Conservation (phyloP, 495 filamentous ascomycete species). For the Jackrogersella multiformis region DNA sequence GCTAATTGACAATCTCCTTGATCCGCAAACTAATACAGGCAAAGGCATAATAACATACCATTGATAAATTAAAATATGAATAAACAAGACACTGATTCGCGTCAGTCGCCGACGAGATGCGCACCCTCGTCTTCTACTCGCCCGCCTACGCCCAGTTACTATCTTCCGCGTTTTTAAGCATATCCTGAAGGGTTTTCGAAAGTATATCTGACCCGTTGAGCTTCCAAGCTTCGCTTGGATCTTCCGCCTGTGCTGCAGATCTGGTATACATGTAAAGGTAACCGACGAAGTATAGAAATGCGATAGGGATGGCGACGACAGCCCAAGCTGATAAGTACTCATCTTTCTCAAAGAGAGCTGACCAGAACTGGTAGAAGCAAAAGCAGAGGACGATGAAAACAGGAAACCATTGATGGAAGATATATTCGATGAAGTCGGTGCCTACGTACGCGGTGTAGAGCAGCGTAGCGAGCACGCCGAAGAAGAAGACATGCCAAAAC, state of each 20-base stretch:
- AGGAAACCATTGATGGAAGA: not conserved
- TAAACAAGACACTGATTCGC: slow-evolving; percentile 3
- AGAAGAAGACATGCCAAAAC: slow-evolving; percentile 16
- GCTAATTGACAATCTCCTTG: slow-evolving; percentile 7
- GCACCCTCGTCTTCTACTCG: not conserved
- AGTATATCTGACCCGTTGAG: too few relatives aligned
- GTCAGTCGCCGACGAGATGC: not conserved
- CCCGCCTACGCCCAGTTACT: not conserved
- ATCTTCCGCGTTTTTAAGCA: not conserved
- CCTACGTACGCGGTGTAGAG: not conserved
- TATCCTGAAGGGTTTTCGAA: not conserved
- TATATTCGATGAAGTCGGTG: not conserved
- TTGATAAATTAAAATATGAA: slow-evolving; percentile 17
- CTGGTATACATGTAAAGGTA: not conserved
- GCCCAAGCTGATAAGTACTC: not conserved
- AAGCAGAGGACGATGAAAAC: not conserved
- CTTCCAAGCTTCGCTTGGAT: not conserved
- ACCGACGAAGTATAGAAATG: not conserved
- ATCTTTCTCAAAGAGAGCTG: not conserved
- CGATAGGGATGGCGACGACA: not conserved
- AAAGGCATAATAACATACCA: slow-evolving; percentile 15
- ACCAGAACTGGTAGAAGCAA: not conserved
- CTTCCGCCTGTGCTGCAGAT: not conserved
- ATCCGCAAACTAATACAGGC: slow-evolving; percentile 23
- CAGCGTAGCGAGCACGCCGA: not conserved